Evolutionary conservation across 345 rosid genomes (phyloP).

Genomic region (Heritiera littoralis): DNA sequence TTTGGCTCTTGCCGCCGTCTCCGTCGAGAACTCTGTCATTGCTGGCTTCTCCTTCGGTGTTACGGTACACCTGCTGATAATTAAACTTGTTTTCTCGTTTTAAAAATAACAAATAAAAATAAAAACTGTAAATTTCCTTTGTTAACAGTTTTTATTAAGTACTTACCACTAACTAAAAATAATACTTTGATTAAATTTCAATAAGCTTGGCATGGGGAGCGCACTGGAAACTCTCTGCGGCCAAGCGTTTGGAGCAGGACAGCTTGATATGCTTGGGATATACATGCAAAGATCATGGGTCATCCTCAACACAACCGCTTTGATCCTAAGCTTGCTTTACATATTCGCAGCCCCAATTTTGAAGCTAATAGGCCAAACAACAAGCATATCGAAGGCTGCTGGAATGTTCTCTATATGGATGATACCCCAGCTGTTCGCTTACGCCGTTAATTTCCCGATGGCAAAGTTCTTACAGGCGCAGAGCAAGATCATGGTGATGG

Average conservation of each 20-base stretch:
- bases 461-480: constrained; percentile 86
- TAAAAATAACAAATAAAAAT: too few species aligned
- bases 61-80: constrained; percentile 47
- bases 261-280: constrained; percentile 79
- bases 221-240: constrained; percentile 95
- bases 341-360: constrained; percentile 61
- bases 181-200: not conserved
- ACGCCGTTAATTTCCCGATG: constrained; percentile 73
- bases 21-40: constrained; percentile 85
- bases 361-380: constrained; percentile 66
- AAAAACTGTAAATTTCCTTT: too few species aligned
- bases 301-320: constrained; percentile 62
- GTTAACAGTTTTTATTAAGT: too few species aligned
- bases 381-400: constrained; percentile 62
- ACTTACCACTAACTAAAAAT: too few species aligned
- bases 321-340: constrained; percentile 54
- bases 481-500: constrained; percentile 91
- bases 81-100: too few species aligned
- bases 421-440: constrained; percentile 88
- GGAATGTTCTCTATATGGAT: constrained; percentile 72
- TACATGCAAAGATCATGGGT: constrained; percentile 95
- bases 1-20: constrained; percentile 76
- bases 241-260: constrained; percentile 88
- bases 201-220: constrained; percentile 96
- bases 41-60: constrained; percentile 90